These are phyloP conservation scores for Scheffersomyces parashehatae DNA, from an alignment of 1,139 yeast species.

Conservation along the genomic window DNA sequence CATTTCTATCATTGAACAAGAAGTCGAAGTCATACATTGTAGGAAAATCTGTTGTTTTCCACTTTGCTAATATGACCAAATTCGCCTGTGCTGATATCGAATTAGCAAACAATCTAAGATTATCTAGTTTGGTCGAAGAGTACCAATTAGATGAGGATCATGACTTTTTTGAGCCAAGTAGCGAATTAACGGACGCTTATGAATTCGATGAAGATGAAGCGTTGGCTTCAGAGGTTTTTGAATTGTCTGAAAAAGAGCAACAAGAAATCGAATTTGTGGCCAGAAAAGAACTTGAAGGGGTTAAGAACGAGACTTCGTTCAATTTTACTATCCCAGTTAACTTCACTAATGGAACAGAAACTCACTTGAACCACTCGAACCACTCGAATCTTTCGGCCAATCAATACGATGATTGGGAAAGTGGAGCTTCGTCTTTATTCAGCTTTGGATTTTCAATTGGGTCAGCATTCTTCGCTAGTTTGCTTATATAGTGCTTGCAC, in stretches of 20 bases:
- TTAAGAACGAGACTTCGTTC: constrained; percentile 2
- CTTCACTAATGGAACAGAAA: not conserved
- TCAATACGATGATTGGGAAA: constrained; percentile 14
- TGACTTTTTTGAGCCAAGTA: constrained; percentile 1
- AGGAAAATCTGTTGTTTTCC: constrained; percentile 55
- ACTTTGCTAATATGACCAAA: constrained; percentile 47
- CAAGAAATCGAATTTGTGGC: constrained; percentile 1
- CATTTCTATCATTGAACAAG: constrained; percentile 52
- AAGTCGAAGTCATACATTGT: constrained; percentile 50
- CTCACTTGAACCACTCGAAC: not conserved
- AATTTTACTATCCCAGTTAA: not conserved
- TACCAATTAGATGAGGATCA: constrained; percentile 17
- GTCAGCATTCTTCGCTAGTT: constrained; percentile 22
- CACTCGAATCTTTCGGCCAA: not conserved
- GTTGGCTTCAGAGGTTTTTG: constrained; percentile 12
- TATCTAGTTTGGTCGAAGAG: constrained; percentile 27
- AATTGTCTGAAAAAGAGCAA: constrained; percentile 1
- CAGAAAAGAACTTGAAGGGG: not conserved
- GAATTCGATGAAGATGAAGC: constrained; percentile 17
- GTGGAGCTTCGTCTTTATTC: constrained; percentile 12
- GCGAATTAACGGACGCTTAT: constrained; percentile 13
- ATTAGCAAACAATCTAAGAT: constrained; percentile 26
- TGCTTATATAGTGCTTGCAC: constrained; percentile 16
- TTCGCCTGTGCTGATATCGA: constrained; percentile 62
- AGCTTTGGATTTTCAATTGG: constrained; percentile 16